These are phyloP conservation scores for Lyophyllum atratum DNA, from an alignment of 768 basidiomycete species.

Conservation along the genomic window DNA sequence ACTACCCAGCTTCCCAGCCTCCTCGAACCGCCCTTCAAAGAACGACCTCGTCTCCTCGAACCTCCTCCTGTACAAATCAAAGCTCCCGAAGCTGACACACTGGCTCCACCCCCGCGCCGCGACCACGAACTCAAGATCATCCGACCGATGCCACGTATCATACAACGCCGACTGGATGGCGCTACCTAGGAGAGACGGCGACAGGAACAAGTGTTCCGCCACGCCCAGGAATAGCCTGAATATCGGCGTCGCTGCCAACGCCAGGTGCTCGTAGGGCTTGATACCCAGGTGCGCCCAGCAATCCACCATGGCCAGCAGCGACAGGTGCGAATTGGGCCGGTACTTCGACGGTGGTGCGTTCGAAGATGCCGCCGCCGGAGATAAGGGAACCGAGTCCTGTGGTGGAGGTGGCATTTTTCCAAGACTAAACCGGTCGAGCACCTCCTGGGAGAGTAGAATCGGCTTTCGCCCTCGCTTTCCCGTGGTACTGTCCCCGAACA, in stretches of 20 bases:
- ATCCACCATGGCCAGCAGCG: constrained; percentile 97
- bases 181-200: constrained; percentile 56
- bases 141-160: constrained; percentile 78
- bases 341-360: constrained; percentile 44
- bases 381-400: constrained; percentile 10
- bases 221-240: constrained; percentile 98
- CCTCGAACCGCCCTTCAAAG: constrained; percentile 87
- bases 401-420: constrained; percentile 39
- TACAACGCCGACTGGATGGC: constrained; percentile 76
- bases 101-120: constrained; percentile 97
- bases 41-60: constrained; percentile 82
- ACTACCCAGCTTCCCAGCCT: constrained; percentile 77
- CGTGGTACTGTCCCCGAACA: constrained; percentile 59
- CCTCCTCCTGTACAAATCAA: constrained; percentile 81
- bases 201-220: constrained; percentile 92
- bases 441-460: constrained; percentile 80
- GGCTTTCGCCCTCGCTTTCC: constrained; percentile 44
- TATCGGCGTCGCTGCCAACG: constrained; percentile 92
- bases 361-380: constrained; percentile 47
- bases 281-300: constrained; percentile 91
- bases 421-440: constrained; percentile 89
- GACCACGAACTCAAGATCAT: constrained; percentile 93
- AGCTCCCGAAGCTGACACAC: constrained; percentile 89
- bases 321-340: constrained; percentile 85
- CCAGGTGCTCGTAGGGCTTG: constrained; percentile 87